Evolutionary conservation across 805 yeast species (phyloP), one percentile per base, ranked within the genome.

Genomic region (Phaffomyces thermotolerans): DNA sequence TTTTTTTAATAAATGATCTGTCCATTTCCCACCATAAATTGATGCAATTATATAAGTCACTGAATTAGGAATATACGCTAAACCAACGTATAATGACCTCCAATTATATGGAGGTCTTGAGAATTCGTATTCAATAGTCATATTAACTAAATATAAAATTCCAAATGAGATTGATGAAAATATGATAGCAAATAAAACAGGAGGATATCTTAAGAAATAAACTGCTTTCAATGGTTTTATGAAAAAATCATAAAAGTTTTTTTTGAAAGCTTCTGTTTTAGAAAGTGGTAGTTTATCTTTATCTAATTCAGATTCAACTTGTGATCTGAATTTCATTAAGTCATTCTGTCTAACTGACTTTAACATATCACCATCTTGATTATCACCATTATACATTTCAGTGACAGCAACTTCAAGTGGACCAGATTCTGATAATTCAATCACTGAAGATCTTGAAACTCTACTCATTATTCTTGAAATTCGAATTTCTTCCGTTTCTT

Each of bases 51-150:
- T 63, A 56, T 86, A 87, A 0, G 90, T 76, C 23, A 85, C 75
- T 0, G 95, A 85, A 60, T 87, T 87, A 32, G 96, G 95, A 30
- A 87, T 78, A 64, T 85, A 87, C 44, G 84, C 71, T 24, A 87
- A 68, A 30, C 96, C 96, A 39, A 82, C 73, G 44, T 80, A 69
- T 39, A 85, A 62, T 0, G 84, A 63, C 30, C 68, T 65, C 68
- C 83, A 88, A 54, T 78, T 76, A 61, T 87, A 87, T 4, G 96
- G 96, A 0, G 65, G 61, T 18, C 72, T 55, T 0, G 84, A 66
- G 60, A 79, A 87, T 41, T 70, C 71, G 53, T 75, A 73, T 38
- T 90, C 72, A 36, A 88, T 67, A 4, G 91, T 72, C 75, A 86
- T 71, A 64, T 88, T 88, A 54, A 85, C 76, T 49, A 83, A 76